A percentile compares a stretch with the other conserved stretches of the same genome.
These are phyloP conservation scores for Leishmania gerbilli DNA, from an alignment of 208 protist genomes.

Conservation along the genomic window DNA sequence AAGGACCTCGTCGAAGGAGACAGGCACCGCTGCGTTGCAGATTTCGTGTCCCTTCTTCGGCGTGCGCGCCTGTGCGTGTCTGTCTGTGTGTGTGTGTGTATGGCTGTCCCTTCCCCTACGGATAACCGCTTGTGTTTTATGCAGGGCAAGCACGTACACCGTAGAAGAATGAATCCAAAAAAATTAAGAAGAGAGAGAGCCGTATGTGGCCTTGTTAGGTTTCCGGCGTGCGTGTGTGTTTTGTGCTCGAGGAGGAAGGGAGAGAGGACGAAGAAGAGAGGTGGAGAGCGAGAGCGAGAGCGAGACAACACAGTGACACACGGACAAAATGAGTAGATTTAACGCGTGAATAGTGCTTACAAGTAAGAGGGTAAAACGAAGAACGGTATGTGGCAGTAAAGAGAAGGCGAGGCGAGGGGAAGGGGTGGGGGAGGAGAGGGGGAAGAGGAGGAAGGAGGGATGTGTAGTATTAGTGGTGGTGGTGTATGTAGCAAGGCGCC, in stretches of 20 bases:
- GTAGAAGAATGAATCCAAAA: not conserved
- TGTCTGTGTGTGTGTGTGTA: not conserved
- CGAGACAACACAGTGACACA: not conserved
- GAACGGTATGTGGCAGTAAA: not conserved
- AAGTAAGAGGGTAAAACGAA: not conserved
- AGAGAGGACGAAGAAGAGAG: not conserved
- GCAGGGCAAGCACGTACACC: no score
- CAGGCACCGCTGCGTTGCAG: not conserved
- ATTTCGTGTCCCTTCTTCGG: not conserved
- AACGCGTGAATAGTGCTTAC: slow-evolving; percentile 10
- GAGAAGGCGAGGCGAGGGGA: no score
- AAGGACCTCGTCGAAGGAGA: not conserved
- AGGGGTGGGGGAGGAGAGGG: no score
- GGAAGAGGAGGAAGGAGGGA: not conserved
- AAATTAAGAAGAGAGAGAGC: not conserved
- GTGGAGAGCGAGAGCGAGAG: not conserved
- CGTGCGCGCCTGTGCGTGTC: not conserved
- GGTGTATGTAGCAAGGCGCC: not conserved
- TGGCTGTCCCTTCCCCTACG: not conserved
- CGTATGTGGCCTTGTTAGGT: not conserved
- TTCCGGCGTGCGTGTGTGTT: not conserved
- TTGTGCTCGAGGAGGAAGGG: not conserved
- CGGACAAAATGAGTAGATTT: not conserved
- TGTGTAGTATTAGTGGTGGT: not conserved
- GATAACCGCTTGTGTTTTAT: not conserved